Evolutionary conservation across 805 yeast genomes (phyloP).

Genomic region (Metschnikowia baotianmanensis): DNA sequence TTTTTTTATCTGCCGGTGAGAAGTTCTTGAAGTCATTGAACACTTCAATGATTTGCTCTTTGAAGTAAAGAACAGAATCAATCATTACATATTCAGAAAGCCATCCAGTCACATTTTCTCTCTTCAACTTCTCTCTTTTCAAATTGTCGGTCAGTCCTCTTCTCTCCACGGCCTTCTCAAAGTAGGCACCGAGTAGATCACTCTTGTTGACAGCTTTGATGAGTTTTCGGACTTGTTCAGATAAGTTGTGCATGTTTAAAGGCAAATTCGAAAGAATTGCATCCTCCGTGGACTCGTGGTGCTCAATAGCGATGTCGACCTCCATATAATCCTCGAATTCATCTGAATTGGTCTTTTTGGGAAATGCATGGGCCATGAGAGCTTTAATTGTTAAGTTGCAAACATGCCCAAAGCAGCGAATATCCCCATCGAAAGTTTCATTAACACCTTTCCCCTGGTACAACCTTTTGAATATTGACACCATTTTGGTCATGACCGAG

Average conservation of each 20-base stretch:
- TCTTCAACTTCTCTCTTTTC: not conserved
- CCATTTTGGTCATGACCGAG: no score
- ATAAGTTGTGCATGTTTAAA: not conserved
- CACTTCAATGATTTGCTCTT: not conserved
- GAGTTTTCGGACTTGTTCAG: constrained; percentile 1
- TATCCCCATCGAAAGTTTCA: no score
- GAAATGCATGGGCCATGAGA: constrained; percentile 1
- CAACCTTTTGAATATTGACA: no score
- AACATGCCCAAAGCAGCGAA: no score
- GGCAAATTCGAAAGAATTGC: not conserved
- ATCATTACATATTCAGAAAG: not conserved
- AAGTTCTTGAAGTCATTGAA: not conserved
- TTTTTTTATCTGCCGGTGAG: not conserved
- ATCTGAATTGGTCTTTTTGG: not conserved
- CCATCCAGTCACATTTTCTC: not conserved
- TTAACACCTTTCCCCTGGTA: no score
- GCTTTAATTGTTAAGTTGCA: not conserved
- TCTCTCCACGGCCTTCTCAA: not conserved
- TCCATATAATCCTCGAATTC: not conserved
- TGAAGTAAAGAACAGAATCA: no score
- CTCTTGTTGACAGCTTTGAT: no score
- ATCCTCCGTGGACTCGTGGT: no score
- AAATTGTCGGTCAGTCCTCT: not conserved
- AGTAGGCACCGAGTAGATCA: no score
- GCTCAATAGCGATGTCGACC: not conserved